phyloP scores from a whole-genome alignment of 768 basidiomycete species.

The Rhizopogon rudus region DNA sequence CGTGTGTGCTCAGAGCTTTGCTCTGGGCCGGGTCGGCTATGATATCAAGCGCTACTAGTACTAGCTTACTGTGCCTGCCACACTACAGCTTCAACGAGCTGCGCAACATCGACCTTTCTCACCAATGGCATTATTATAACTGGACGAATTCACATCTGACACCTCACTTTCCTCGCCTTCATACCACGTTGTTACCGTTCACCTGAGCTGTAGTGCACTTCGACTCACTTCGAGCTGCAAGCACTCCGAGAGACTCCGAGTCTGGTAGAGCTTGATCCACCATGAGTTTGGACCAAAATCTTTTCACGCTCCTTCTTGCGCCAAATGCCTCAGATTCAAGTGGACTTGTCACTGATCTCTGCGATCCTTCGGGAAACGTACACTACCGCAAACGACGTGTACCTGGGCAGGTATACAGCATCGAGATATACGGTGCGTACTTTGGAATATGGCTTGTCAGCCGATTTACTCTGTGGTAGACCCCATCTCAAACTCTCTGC shows the following conservation, averaged over 20 bases:
- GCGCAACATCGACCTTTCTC: neutral
- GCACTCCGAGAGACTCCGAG: no score
- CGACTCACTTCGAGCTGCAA: neutral
- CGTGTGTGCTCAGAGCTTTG: no score
- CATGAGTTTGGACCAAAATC: constrained; percentile 84
- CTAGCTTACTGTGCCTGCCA: no score
- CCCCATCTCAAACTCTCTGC: constrained; percentile 65
- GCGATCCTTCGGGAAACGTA: constrained; percentile 54
- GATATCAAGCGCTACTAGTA: no score
- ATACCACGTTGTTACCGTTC: neutral
- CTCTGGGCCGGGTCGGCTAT: no score
- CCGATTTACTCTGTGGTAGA: constrained; percentile 37
- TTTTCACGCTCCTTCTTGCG: constrained; percentile 72
- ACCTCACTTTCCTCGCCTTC: neutral
- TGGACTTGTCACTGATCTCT: constrained; percentile 54
- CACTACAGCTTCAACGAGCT: neutral
- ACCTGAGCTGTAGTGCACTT: neutral
- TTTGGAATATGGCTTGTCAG: neutral
- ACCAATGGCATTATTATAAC: neutral
- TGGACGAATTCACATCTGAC: neutral
- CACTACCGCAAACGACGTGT: constrained; percentile 73
- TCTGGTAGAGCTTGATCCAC: constrained; percentile 2
- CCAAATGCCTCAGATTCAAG: constrained; percentile 54
- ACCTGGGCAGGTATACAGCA: constrained; percentile 49
- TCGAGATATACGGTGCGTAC: constrained; percentile 61